Base-by-base conservation (phyloP, 306 rosid species). In the Inga leiocalycina region DNA sequence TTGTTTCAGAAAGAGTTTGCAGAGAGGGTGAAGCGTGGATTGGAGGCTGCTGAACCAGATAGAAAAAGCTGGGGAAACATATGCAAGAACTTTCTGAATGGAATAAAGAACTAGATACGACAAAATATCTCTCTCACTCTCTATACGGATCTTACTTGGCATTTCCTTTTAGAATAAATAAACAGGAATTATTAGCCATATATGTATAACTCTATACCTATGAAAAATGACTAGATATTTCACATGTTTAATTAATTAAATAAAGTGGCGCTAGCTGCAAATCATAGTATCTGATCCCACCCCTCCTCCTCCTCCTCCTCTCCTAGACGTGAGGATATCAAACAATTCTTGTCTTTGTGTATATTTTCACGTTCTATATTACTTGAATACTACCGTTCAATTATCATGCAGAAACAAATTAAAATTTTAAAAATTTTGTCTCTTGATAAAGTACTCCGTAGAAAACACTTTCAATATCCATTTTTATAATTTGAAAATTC, bases 71-170 rank as follows among this genome's bases (percentile, higher is more conserved):
- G 89, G 94, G 82, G 82, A 78, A 90, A 45, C 78, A 89, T 89
- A 37, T 90, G 97, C 89, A 85, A 80, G 78, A 88, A 79, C 67
- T 93, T 93, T 83, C 97, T 93, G 81, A 85, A 82, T 11, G 86
- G 88, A 49, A 73, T 48, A 76, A 76, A 83, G 37, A 11, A 17
- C n/a, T 16, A 52, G 22, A 52, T 13, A 51, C 41, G 6, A 37
- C 5, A 52, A 16, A 4, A 4, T 52, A 35, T 15, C 2, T 52
- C 9, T 51, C 56, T 13, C 30, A 27, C 56, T 13, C 3, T 35
- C 51, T 46, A 43, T 68, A 62, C 52, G 74, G 10, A 54, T 67
- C 30, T 37, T 15, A 35, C 6, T 69, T n/a, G 64, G 64, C n/a
- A 34, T 49, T 49, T 10, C 2, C 24, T 11, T 0, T 35, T 13